Evolutionary conservation across 441 rosid genomes (phyloP), one percentile per base, ranked within the genome.

Genomic region (Codiaeum variegatum): DNA sequence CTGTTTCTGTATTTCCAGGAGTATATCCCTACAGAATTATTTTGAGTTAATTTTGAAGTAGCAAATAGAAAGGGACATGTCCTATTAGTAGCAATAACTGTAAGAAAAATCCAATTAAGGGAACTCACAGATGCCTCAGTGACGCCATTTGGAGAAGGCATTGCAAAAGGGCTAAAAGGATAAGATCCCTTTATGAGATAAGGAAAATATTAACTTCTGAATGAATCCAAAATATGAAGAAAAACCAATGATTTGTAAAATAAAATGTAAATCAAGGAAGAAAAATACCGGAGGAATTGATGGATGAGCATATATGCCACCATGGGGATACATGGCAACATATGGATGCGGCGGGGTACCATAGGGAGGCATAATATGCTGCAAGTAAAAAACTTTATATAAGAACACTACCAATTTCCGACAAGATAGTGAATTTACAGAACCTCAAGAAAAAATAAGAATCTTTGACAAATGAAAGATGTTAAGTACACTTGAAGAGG

Each of bases 301-400:
- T 66, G 99, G 98, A 81, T 92, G 98, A 18, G 86, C 85, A 72
- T 91, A 92, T 80, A 94, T 87, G 65, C 93, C 98, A 72, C 99
- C 97, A 80, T 87, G 99, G 60, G 98, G 94, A 84, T 94, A 92
- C 98, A 94, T 91, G 6, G 97, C 87, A 79, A 92, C 98, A 74
- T 91, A 92, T 10, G 97, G 98, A 84, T 90, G 94, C 9, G 97
- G 96, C 4, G 96, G 94, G 62, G 97, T 88, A 56, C 94, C 99
- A 79, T 91, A 92, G 29, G 97, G 93, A 83, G 98, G 96, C 94
- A 94, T 92, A 73, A 92, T 83, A 85, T 85, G 98, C 99, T 94
- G 89, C 83, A 83, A 69, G n/a, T 44, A 16, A 68, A 62, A 69
- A 62, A 70, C 68, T 0, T 32, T 49, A 44, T 42, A 74, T 77